Percentiles rank a stretch among this genome's conserved stretches.
Evolutionary conservation across 2,329 filamentous ascomycete species (phyloP).

Genomic region (Annulohypoxylon truncatum): DNA sequence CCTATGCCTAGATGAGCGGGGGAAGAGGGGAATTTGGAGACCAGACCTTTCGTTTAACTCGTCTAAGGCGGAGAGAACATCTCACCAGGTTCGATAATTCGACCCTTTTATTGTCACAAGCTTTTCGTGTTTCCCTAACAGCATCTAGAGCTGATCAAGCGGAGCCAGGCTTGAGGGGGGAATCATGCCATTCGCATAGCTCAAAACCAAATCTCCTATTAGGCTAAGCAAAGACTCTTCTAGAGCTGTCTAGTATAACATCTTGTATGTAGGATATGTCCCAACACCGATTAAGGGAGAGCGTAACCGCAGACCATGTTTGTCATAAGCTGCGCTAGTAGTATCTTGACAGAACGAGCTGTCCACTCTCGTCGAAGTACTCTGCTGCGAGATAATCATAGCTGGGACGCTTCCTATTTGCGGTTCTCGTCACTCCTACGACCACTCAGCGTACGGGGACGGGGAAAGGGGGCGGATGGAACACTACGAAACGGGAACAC

Average conservation of each 20-base stretch:
- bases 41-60: conserved; percentile 10
- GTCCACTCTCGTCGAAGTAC: conserved; percentile 10
- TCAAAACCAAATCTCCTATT: conserved; percentile 1
- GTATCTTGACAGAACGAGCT: conserved; percentile 10
- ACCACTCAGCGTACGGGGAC: conserved; percentile 11
- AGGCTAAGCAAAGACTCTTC: neutral
- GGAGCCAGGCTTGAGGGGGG: neutral
- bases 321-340: conserved; percentile 6
- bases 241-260: neutral
- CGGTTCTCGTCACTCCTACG: conserved; percentile 20
- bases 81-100: conserved; percentile 16
- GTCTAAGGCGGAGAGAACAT: conserved; percentile 20
- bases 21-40: conserved; percentile 15
- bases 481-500: conserved; percentile 37
- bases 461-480: conserved; percentile 30
- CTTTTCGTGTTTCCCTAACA: conserved; percentile 15
- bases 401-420: conserved; percentile 19
- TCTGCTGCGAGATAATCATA: conserved; percentile 20
- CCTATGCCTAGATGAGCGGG: conserved; percentile 37
- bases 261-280: neutral
- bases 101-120: conserved; percentile 19
- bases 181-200: neutral
- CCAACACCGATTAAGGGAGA: conserved; percentile 1
- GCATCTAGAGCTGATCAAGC: conserved; percentile 9
- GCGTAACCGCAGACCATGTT: neutral